A percentile compares a stretch with the other conserved stretches of the same genome.
These are phyloP conservation scores for Dovyalis caffra DNA, from an alignment of 345 rosid genomes.

Conservation along the genomic window DNA sequence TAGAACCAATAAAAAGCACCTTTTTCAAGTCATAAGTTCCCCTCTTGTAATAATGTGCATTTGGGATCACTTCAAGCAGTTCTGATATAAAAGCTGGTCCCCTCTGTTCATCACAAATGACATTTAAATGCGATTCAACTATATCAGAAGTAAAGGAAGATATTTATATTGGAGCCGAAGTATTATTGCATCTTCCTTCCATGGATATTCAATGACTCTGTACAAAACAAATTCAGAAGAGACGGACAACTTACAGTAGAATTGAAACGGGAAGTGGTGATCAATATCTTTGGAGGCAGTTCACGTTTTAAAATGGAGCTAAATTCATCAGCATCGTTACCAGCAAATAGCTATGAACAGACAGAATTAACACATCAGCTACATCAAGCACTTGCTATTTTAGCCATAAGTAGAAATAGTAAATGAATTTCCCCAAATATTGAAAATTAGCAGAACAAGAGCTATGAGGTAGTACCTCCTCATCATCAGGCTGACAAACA, in stretches of 20 bases:
- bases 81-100: constrained; percentile 86
- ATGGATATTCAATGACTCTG: background rate
- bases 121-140: background rate
- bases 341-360: constrained; percentile 64
- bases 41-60: constrained; percentile 71
- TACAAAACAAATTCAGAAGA: background rate
- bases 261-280: constrained; percentile 92
- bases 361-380: constrained; percentile 2
- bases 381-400: background rate
- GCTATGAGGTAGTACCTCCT: constrained; percentile 53
- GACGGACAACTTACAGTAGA: constrained; percentile 59
- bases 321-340: constrained; percentile 89
- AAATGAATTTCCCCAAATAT: background rate
- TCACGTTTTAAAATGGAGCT: constrained; percentile 60
- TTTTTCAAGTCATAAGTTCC: constrained; percentile 93
- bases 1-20: constrained; percentile 35
- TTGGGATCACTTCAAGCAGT: constrained; percentile 74
- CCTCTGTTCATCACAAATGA: constrained; percentile 45
- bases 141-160: constrained; percentile 2
- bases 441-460: background rate
- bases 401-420: background rate
- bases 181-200: background rate
- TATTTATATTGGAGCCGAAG: background rate
- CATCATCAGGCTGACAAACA: constrained; percentile 85
- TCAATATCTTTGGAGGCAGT: constrained; percentile 58